Percentiles rank a stretch among this genome's conserved stretches.
Evolutionary conservation across 2,329 filamentous ascomycete species (phyloP).

Genomic region (Colletotrichum sp.): DNA sequence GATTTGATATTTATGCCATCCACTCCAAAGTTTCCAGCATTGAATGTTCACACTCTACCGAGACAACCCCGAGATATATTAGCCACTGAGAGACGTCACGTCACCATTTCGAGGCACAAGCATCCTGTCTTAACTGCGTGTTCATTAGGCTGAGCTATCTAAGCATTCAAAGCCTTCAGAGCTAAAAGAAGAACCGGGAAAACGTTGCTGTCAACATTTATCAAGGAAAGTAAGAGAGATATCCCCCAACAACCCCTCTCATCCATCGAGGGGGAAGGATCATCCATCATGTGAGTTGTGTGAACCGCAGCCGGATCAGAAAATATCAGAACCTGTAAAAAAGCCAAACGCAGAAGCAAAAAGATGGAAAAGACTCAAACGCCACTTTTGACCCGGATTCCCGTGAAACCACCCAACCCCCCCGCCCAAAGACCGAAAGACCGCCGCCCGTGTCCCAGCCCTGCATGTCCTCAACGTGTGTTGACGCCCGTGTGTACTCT

Average conservation of each 20-base stretch:
- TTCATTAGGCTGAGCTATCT: slow-evolving; percentile 23
- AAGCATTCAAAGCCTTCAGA: slow-evolving; percentile 21
- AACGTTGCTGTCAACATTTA: not conserved
- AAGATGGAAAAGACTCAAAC: not conserved
- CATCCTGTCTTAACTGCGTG: not conserved
- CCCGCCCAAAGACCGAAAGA: not conserved
- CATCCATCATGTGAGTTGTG: not conserved
- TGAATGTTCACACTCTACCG: too few species aligned
- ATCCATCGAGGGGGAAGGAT: not conserved
- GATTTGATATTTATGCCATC: not conserved
- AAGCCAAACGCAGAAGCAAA: not conserved
- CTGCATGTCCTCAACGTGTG: not conserved
- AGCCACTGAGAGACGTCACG: not conserved
- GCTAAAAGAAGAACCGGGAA: not conserved
- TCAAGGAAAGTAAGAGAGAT: not conserved
- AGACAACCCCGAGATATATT: too few species aligned
- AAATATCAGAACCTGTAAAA: not conserved
- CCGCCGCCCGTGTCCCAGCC: not conserved
- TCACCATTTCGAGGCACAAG: not conserved
- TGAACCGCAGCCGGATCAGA: not conserved
- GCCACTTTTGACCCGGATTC: not conserved
- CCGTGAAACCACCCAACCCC: not conserved
- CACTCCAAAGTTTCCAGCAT: too few species aligned
- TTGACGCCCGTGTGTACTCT: not conserved
- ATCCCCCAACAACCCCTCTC: not conserved